These are phyloP conservation scores for Punica granatum DNA, from an alignment of 345 rosid species.

Conservation along the genomic window DNA sequence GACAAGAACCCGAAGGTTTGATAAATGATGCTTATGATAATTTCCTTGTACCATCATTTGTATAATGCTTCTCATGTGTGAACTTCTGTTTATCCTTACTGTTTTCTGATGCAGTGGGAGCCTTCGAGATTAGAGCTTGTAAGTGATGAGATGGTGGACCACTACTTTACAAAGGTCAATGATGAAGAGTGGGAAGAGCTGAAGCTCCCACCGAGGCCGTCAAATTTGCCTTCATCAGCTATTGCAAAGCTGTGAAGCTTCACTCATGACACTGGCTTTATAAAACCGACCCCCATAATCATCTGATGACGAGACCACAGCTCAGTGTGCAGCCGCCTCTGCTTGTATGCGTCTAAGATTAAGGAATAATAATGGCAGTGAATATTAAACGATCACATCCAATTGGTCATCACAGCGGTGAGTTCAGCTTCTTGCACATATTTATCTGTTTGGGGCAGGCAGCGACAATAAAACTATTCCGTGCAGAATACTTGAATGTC, in stretches of 20 bases:
- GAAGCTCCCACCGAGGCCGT: conserved; percentile 44
- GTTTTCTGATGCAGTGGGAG: conserved; percentile 48
- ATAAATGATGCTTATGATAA: not conserved
- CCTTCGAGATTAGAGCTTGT: conserved; percentile 59
- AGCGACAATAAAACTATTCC: no score
- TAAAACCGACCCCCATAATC: no score
- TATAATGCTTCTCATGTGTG: not conserved
- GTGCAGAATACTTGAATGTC: no score
- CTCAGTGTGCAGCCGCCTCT: no score
- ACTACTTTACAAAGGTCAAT: conserved; percentile 49
- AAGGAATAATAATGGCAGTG: no score
- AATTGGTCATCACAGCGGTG: no score
- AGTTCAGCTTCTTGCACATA: no score
- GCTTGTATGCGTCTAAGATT: no score
- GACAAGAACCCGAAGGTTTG: conserved; percentile 78
- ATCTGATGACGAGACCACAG: no score
- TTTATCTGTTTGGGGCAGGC: no score
- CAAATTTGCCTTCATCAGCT: conserved; percentile 41
- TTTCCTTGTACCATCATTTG: not conserved
- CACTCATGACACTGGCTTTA: no score
- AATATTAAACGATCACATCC: no score
- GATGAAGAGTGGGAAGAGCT: conserved; percentile 63
- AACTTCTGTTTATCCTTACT: not conserved
- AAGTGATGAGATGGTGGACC: conserved; percentile 46
- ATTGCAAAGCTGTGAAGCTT: conserved; percentile 48